Percentiles rank a stretch among this genome's conserved stretches.
These are phyloP conservation scores for Mortierella sp. DNA, from an alignment of 371 early-diverging fungal genomes.

Conservation along the genomic window DNA sequence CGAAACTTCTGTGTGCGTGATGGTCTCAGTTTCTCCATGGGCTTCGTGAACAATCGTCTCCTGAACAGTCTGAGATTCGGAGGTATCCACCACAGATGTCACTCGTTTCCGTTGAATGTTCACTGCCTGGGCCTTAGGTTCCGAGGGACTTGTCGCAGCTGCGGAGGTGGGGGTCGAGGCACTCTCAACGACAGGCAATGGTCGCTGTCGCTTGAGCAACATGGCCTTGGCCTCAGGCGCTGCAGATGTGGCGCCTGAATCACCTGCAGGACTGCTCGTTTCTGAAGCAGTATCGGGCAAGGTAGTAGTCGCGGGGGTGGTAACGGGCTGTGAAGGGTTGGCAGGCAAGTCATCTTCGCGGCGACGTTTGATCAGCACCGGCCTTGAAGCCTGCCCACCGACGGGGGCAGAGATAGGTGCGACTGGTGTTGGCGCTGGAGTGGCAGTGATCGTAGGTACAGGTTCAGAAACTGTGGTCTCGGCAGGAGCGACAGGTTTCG, in stretches of 20 bases:
- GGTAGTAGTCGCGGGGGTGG: constrained; percentile 4
- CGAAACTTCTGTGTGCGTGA: not conserved
- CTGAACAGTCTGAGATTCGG: constrained; percentile 12
- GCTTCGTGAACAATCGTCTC: not conserved
- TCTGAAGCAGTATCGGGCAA: constrained; percentile 11
- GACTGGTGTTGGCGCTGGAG: constrained; percentile 8
- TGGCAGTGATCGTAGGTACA: not conserved
- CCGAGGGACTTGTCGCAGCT: constrained; percentile 11
- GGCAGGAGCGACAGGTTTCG: not conserved
- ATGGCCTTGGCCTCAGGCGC: constrained; percentile 20
- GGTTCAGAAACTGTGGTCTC: not conserved
- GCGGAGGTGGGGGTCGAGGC: not conserved
- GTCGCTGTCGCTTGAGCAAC: constrained; percentile 48
- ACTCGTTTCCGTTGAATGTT: constrained; percentile 30
- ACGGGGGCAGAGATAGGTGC: constrained; percentile 5
- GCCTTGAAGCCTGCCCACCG: constrained; percentile 17
- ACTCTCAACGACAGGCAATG: constrained; percentile 35
- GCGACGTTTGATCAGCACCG: constrained; percentile 41
- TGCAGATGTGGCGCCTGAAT: constrained; percentile 10
- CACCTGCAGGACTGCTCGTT: constrained; percentile 17
- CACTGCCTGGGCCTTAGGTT: constrained; percentile 11
- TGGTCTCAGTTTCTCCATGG: not conserved
- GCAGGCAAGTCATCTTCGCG: constrained; percentile 43
- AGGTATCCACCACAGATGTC: constrained; percentile 17
- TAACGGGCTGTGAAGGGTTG: constrained; percentile 13